Evolutionary conservation across 2,329 filamentous ascomycete species (phyloP).

Genomic region (Fusarium fujikuroi): DNA sequence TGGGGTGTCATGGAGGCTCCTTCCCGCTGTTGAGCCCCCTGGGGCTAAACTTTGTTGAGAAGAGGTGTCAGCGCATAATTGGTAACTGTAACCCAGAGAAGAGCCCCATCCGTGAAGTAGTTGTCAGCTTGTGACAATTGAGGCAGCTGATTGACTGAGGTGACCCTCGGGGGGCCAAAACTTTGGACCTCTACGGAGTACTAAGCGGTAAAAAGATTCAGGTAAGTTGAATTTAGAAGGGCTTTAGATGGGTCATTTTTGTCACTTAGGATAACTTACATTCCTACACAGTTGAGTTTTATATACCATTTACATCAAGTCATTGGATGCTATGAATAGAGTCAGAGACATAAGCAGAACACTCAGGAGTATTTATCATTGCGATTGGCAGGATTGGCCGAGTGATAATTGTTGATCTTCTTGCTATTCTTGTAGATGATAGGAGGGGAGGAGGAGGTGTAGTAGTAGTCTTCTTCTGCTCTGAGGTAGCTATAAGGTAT

Average conservation of each 20-base stretch:
- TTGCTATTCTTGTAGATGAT: neutral
- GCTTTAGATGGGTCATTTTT: neutral
- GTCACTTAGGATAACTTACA: neutral
- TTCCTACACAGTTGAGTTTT: neutral
- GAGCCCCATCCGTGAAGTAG: neutral
- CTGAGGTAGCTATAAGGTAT: neutral
- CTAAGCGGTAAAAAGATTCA: neutral
- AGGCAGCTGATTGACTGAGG: neutral
- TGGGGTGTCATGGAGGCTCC: neutral
- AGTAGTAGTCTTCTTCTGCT: neutral
- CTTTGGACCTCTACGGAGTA: neutral
- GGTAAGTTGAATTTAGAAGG: neutral
- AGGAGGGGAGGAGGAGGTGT: neutral
- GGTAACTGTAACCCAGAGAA: neutral
- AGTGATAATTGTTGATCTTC: neutral
- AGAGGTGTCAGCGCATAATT: neutral
- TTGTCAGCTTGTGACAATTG: constrained; percentile 11
- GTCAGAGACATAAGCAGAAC: neutral
- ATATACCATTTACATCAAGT: neutral
- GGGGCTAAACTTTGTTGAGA: constrained; percentile 4
- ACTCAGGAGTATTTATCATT: neutral
- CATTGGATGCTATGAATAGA: neutral
- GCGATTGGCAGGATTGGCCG: no score
- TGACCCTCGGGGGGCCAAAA: neutral
- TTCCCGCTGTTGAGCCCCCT: constrained; percentile 5